phyloP scores from a whole-genome alignment of 2,329 filamentous ascomycete genomes.

The Pezicula carpinea region DNA sequence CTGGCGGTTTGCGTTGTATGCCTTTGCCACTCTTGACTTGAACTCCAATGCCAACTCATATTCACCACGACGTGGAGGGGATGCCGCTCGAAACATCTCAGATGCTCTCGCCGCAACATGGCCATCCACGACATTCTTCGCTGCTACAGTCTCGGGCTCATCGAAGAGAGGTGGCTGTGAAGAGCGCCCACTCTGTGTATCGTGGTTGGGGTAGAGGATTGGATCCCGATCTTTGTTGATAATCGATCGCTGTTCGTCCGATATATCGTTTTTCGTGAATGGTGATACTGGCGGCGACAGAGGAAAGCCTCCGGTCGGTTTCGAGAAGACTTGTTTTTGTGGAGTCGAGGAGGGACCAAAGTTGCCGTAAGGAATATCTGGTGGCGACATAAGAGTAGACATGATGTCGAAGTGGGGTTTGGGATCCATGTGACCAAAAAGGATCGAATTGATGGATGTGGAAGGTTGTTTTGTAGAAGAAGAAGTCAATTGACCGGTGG shows the following conservation, averaged over 20 bases:
- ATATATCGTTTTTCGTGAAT: constrained; percentile 28
- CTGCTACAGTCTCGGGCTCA: constrained; percentile 33
- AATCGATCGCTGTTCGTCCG: constrained; percentile 23
- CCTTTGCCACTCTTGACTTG: constrained; percentile 43
- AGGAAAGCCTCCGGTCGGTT: constrained; percentile 36
- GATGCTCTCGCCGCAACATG: constrained; percentile 25
- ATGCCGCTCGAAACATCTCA: constrained; percentile 34
- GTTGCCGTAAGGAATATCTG: constrained; percentile 53
- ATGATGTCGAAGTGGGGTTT: constrained; percentile 19
- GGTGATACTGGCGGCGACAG: constrained; percentile 58
- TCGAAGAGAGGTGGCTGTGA: constrained; percentile 48
- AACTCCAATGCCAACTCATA: constrained; percentile 51
- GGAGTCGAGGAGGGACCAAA: constrained; percentile 2
- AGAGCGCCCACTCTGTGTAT: constrained; percentile 26
- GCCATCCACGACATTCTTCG: constrained; percentile 43
- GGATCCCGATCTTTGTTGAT: constrained; percentile 43
- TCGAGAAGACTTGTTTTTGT: constrained; percentile 24
- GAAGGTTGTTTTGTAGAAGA: constrained; percentile 10
- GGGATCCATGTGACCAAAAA: constrained; percentile 18
- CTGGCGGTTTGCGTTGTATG: constrained; percentile 21
- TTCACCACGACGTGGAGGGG: constrained; percentile 47
- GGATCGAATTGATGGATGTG: constrained; percentile 16
- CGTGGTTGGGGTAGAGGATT: constrained; percentile 50
- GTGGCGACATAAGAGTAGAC: constrained; percentile 58
- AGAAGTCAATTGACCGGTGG: constrained; percentile 10